phyloP scores from a whole-genome alignment of 768 basidiomycete genomes.

The Suillus luteus region DNA sequence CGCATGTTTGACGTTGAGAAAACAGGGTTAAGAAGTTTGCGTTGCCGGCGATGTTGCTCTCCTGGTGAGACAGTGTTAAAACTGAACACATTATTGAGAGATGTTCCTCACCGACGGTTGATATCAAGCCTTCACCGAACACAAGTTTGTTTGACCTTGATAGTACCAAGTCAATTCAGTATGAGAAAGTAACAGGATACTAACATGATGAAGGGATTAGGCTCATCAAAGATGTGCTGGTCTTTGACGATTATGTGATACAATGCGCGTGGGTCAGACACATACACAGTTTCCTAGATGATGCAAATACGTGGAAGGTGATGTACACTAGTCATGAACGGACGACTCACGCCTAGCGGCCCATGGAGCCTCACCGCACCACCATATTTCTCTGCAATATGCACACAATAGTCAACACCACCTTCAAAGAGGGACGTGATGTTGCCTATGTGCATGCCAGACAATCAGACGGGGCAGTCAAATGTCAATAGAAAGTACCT shows the following conservation, averaged over 20 bases:
- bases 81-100: neutral
- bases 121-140: conserved; percentile 11
- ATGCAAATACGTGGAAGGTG: neutral
- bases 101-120: neutral
- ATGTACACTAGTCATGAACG: neutral
- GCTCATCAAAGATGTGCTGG: conserved; percentile 51
- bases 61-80: conserved; percentile 26
- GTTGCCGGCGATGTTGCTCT: conserved; percentile 43
- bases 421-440: conserved; percentile 35
- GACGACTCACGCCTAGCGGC: conserved; percentile 45
- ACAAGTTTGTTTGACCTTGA: conserved; percentile 7
- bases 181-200: conserved; percentile 15
- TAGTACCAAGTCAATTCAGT: neutral
- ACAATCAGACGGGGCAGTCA: neutral
- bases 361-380: conserved; percentile 48
- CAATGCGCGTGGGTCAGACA: conserved; percentile 51
- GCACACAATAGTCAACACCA: conserved; percentile 40
- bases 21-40: conserved; percentile 47
- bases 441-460: conserved; percentile 31
- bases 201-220: conserved; percentile 45
- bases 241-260: conserved; percentile 51
- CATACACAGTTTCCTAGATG: conserved; percentile 44
- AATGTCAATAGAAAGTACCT: conserved; percentile 1
- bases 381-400: conserved; percentile 34
- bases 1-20: conserved; percentile 46